Conservation (phyloP, 139 green algal genomes). For the Coccomyxa sp. region DNA sequence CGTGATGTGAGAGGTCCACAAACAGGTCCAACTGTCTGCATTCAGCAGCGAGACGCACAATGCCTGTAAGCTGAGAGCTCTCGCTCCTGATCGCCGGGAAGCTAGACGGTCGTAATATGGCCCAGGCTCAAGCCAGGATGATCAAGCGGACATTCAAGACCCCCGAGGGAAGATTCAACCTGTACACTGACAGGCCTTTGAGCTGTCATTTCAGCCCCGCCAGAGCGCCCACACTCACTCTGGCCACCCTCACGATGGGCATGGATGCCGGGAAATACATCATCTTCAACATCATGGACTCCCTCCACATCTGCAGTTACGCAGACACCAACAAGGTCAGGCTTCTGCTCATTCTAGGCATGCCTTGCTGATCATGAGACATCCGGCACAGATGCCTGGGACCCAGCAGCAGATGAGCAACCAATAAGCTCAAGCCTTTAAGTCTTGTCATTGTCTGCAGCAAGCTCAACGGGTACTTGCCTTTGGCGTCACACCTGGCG, state of each 20-base stretch:
- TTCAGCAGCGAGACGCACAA: no score
- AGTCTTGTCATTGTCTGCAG: neutral
- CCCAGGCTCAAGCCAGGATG: neutral
- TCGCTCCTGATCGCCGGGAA: no score
- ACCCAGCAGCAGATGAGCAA: no score
- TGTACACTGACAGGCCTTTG: conserved; percentile 35
- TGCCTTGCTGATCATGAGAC: neutral
- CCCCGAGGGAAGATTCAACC: conserved; percentile 36
- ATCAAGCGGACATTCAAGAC: conserved; percentile 33
- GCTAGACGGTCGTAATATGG: no score
- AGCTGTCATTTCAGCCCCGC: conserved; percentile 35
- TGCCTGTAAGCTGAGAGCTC: no score
- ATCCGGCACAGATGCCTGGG: neutral
- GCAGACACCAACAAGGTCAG: conserved; percentile 29
- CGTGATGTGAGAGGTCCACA: no score
- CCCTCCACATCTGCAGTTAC: conserved; percentile 33
- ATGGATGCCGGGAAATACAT: conserved; percentile 43
- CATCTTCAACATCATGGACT: conserved; percentile 48
- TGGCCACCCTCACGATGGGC: conserved; percentile 32
- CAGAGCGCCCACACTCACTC: conserved; percentile 29
- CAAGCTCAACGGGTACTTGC: neutral
- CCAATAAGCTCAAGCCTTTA: no score
- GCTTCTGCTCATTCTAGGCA: neutral
- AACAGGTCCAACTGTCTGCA: no score
- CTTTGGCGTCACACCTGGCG: neutral